Evolutionary conservation across 1,139 yeast species (phyloP), one percentile per base, ranked within the genome.

Genomic region (Kodamaea arcana): DNA sequence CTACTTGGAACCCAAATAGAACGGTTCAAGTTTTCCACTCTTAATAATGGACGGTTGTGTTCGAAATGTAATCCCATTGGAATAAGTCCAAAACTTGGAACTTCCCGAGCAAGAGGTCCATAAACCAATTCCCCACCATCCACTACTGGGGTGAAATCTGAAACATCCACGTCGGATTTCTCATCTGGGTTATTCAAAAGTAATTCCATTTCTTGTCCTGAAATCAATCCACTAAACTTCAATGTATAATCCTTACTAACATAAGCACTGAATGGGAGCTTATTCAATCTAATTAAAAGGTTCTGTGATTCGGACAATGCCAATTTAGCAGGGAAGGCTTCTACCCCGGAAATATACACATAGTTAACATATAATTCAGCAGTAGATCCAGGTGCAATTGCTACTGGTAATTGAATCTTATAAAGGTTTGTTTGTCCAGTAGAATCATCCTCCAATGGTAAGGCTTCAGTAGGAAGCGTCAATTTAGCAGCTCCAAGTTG

Each of bases 1-100:
- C 69, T 58, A 5, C 69, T 68, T 16, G 75, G 75, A 30, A 69
- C 46, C 96, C 97, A 90, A 32, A 86, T 60, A 31, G 85, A 84
- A 56, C 97, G 77, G 45, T 77, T 67, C 41, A 87, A 68, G 41
- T 65, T 69, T 43, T 72, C 68, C 10, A 79, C 84, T 43, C 72
- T 72, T 11, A 78, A 62, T 42, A 88, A 54, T 9, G 97, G 94
- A 30, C 65, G 54, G 48, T 83, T 80, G 56, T 78, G 86, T 37
- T 75, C 78, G 58, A 75, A 90, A 33, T 78, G 61, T 28, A 88
- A 58, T 2, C 75, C 72, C 53, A 82, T 57, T 12, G 78, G 73
- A 15, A 62, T 51, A 26, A 64, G 46, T 1, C 77, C 54, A 46
- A 66, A 73, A 2, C 90, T 73, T n/a, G 52, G 56, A 21, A 76